These are phyloP conservation scores for Stachybotrys elegans DNA, from an alignment of 2,329 filamentous ascomycete species.

Conservation along the genomic window DNA sequence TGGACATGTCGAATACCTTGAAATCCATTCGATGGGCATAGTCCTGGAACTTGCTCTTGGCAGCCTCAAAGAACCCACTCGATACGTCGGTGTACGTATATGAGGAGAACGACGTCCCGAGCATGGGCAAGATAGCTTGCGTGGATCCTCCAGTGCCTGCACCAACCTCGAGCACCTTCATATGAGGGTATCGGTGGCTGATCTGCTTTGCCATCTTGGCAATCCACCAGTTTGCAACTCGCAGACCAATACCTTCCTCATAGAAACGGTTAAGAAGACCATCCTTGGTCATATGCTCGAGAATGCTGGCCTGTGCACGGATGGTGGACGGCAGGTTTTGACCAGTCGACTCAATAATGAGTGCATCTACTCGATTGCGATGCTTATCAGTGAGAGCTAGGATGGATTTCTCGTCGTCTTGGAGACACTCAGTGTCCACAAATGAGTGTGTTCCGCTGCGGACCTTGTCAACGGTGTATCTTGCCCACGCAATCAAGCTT, in stretches of 20 bases:
- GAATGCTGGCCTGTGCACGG: slow-evolving; percentile 24
- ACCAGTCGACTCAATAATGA: slow-evolving; percentile 22
- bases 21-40: background rate
- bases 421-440: no score
- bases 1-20: background rate
- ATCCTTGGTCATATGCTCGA: slow-evolving; percentile 30
- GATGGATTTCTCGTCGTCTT: no score
- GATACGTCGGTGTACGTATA: background rate
- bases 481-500: background rate
- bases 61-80: background rate
- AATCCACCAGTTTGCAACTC: slow-evolving; percentile 9
- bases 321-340: slow-evolving; percentile 29
- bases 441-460: background rate
- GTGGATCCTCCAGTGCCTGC: no score
- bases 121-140: no score
- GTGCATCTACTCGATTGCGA: background rate
- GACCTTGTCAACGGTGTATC: background rate
- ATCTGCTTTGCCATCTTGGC: slow-evolving; percentile 14
- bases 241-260: background rate
- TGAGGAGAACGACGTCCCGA: background rate
- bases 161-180: no score
- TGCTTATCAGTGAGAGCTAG: background rate
- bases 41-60: background rate
- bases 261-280: slow-evolving; percentile 24
- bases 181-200: background rate